These are phyloP conservation scores for Tolypocladium pustulatum DNA, from an alignment of 2,329 filamentous ascomycete species.

Conservation along the genomic window DNA sequence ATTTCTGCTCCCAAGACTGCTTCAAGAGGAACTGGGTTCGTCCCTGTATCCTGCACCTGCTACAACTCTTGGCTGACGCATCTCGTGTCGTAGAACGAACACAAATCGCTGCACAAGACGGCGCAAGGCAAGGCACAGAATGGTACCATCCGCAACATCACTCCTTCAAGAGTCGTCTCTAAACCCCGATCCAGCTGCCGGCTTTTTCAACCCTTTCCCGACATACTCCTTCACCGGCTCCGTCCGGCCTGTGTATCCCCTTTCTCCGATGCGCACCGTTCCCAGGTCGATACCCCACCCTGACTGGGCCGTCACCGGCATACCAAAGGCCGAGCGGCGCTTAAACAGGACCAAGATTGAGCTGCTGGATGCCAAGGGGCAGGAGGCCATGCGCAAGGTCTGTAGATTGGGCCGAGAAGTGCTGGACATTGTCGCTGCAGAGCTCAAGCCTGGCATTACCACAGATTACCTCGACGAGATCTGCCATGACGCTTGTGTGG, in stretches of 20 bases:
- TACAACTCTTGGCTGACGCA: background rate
- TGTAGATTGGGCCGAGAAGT: slow-evolving; percentile 83
- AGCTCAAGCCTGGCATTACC: slow-evolving; percentile 79
- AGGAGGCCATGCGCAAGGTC: slow-evolving; percentile 87
- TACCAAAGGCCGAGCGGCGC: slow-evolving; percentile 48
- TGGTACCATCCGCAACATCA: slow-evolving; percentile 61
- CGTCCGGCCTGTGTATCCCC: slow-evolving; percentile 76
- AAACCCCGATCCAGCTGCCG: slow-evolving; percentile 82
- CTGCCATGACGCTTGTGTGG: slow-evolving; percentile 88
- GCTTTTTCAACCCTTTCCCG: slow-evolving; percentile 86
- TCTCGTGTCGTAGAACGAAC: slow-evolving; percentile 9
- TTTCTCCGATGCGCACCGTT: slow-evolving; percentile 61
- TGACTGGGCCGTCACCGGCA: slow-evolving; percentile 80
- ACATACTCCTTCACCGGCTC: slow-evolving; percentile 72
- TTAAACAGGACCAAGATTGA: slow-evolving; percentile 71
- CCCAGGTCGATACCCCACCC: slow-evolving; percentile 74
- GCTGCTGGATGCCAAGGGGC: slow-evolving; percentile 67
- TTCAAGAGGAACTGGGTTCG: slow-evolving; percentile 98
- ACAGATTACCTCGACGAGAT: slow-evolving; percentile 93
- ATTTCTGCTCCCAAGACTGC: slow-evolving; percentile 96
- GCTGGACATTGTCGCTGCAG: slow-evolving; percentile 79
- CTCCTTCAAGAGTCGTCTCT: slow-evolving; percentile 70
- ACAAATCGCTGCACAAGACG: slow-evolving; percentile 66
- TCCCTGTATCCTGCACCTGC: background rate
- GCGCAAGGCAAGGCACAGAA: slow-evolving; percentile 57